These are phyloP conservation scores for Beta vulgaris DNA, from an alignment of 148 eudicot genomes.

Conservation along the genomic window DNA sequence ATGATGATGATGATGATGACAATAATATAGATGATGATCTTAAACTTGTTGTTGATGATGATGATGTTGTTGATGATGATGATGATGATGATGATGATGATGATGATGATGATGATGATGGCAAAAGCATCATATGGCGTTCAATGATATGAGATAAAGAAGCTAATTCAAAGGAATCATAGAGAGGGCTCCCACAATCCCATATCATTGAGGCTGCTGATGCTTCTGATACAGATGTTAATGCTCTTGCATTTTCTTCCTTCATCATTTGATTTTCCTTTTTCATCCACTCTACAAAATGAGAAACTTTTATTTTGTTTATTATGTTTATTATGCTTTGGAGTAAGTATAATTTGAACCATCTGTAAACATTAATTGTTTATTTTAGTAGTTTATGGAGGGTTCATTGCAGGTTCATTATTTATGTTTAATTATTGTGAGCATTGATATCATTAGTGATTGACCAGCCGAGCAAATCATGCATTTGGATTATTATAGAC, in stretches of 20 bases:
- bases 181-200: slow-evolving; percentile 39
- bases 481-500: slow-evolving; percentile 13
- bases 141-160: slow-evolving; percentile 33
- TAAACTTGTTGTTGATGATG: background rate
- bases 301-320: background rate
- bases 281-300: background rate
- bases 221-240: background rate
- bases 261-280: background rate
- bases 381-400: background rate
- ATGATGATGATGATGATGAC: background rate
- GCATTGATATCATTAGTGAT: background rate
- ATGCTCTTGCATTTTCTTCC: slow-evolving; percentile 17
- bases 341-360: background rate
- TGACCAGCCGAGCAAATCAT: slow-evolving; percentile 14
- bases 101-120: slow-evolving; percentile 13
- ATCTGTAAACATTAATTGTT: background rate
- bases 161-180: slow-evolving; percentile 38
- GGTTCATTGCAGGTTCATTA: slow-evolving; percentile 18
- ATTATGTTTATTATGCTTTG: background rate
- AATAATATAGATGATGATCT: no score
- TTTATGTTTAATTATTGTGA: background rate
- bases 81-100: background rate
- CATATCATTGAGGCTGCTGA: slow-evolving; percentile 15
- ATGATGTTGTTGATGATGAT: slow-evolving; percentile 6
- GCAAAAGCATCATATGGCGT: slow-evolving; percentile 28